Evolutionary conservation across 306 rosid genomes (phyloP).

Genomic region (Canavalia ensiformis): DNA sequence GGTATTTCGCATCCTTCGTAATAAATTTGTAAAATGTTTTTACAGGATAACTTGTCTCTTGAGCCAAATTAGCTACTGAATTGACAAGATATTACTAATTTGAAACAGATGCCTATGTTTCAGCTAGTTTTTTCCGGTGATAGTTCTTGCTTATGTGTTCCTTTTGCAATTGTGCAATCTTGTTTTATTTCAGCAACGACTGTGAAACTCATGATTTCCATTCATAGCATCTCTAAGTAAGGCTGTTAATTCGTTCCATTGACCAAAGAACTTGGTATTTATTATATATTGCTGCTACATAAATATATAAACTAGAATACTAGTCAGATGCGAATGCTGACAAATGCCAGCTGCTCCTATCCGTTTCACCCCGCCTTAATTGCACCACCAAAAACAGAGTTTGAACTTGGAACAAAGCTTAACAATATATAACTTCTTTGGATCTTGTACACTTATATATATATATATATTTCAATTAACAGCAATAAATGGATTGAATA

Average conservation of each 20-base stretch:
- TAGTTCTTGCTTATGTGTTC: background rate
- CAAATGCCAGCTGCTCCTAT: background rate
- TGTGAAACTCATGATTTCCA: background rate
- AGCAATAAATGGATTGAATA: no score
- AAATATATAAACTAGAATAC: background rate
- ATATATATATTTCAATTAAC: background rate
- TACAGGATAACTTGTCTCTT: background rate
- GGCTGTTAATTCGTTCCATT: slow-evolving; percentile 13
- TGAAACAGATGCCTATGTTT: background rate
- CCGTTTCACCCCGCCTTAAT: background rate
- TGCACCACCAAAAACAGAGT: background rate
- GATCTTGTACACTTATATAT: background rate
- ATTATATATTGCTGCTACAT: background rate
- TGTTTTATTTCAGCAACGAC: background rate
- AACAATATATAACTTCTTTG: background rate
- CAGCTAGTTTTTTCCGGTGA: background rate
- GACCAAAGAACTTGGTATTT: background rate
- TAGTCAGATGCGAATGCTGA: background rate
- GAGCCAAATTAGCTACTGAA: slow-evolving; percentile 5
- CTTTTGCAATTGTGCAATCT: background rate
- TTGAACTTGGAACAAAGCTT: slow-evolving; percentile 21
- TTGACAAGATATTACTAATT: slow-evolving; percentile 9
- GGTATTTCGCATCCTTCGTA: slow-evolving; percentile 6
- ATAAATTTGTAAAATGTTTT: slow-evolving; percentile 6
- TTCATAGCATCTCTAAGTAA: background rate